Percentiles rank a stretch among this genome's conserved stretches.
Evolutionary conservation across 306 rosid species (phyloP).

Genomic region (Casuarina equisetifolia): DNA sequence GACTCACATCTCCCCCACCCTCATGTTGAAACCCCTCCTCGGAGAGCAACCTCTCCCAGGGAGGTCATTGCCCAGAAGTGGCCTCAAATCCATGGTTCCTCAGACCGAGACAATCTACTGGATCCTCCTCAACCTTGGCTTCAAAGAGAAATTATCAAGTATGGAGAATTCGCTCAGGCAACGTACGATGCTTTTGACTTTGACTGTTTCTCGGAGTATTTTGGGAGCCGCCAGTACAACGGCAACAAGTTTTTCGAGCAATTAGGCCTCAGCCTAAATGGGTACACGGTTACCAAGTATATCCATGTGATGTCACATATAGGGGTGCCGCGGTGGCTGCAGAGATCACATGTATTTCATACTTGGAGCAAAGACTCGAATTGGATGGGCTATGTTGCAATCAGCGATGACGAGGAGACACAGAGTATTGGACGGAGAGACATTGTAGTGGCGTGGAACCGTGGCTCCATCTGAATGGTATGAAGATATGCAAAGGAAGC

Average conservation of each 20-base stretch:
- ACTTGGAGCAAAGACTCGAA: constrained; percentile 66
- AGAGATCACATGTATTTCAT: constrained; percentile 47
- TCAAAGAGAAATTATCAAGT: constrained; percentile 59
- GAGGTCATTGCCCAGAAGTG: constrained; percentile 14
- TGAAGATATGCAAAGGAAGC: no score
- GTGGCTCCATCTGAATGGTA: constrained; percentile 64
- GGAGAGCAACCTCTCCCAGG: no score
- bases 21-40: no score
- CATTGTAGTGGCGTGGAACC: constrained; percentile 60
- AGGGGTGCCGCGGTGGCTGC: constrained; percentile 57
- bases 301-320: constrained; percentile 64
- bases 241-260: constrained; percentile 35
- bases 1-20: no score
- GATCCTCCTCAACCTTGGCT: constrained; percentile 60
- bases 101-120: constrained; percentile 39
- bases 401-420: constrained; percentile 53
- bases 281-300: constrained; percentile 31
- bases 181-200: constrained; percentile 74
- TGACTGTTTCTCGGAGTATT: constrained; percentile 51
- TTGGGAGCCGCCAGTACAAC: constrained; percentile 63
- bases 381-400: constrained; percentile 59
- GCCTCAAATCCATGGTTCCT: constrained; percentile 49
- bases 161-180: constrained; percentile 71
- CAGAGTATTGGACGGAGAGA: constrained; percentile 27
- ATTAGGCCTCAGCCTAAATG: constrained; percentile 30